Evolutionary conservation across 306 rosid species (phyloP), one percentile per base, ranked within the genome.

Genomic region (Heteromeles arbutifolia): DNA sequence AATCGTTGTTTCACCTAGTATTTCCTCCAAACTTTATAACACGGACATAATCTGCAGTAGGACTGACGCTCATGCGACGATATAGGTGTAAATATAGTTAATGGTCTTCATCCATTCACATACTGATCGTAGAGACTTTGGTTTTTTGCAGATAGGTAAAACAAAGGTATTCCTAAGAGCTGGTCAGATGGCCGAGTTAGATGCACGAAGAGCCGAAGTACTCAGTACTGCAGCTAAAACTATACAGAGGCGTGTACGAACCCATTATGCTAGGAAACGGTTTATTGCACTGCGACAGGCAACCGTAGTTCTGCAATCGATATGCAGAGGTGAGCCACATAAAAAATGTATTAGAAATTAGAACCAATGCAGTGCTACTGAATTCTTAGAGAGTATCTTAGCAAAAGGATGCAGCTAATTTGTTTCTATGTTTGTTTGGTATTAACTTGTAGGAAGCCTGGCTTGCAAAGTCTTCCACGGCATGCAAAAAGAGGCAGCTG

Each of bases 181-280:
- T 48, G 99, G 99, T 80, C 99, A 96, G 88, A 96, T 96, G 99
- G 99, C 99, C 44, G 99, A 96, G 79, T 77, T 96, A 81, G 99
- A 96, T 78, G 97, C 98, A 78, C 76, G 87, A 43, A 90, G 99
- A 85, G 85, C 99, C 57, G 90, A 88, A 83, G 91, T 90, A 78
- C 90, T 96, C 50, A 85, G 93, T 77, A 74, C 5, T 70, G 99
- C 98, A 10, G 99, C 99, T 69, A 96, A 89, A 87, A 83, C 85
- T 70, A 87, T 96, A 82, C 99, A 96, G 85, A 78, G 89, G 67
- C 97, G 97, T 62, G 45, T 86, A 70, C 82, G 93, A 79, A 92
- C 99, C 67, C 90, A 96, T 81, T 91, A 89, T 73, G 90, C 97
- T 68, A 89, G 85, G 31, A 87, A 81, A 78, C 93, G 85, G 81